Percentiles rank a stretch among this genome's conserved stretches.
These are phyloP conservation scores for Lomentospora prolificans DNA, from an alignment of 2,329 filamentous ascomycete genomes.

Conservation along the genomic window DNA sequence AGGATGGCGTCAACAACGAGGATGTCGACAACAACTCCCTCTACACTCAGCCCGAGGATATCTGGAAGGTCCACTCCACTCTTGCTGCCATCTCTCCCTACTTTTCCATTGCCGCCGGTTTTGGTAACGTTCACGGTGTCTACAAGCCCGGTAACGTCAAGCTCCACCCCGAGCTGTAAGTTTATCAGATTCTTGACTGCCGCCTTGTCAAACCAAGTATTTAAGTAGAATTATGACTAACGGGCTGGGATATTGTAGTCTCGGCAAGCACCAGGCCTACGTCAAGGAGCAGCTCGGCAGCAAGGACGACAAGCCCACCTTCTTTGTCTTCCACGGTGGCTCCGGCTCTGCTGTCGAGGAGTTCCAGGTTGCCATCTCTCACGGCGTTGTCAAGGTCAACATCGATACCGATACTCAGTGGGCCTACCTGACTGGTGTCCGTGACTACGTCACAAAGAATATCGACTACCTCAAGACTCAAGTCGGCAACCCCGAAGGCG, in stretches of 20 bases:
- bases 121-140: slow-evolving; percentile 85
- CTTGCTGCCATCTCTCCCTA: slow-evolving; percentile 81
- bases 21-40: slow-evolving; percentile 54
- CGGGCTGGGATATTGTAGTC: slow-evolving; percentile 19
- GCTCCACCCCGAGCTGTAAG: slow-evolving; percentile 76
- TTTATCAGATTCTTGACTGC: background rate
- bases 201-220: background rate
- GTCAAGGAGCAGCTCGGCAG: slow-evolving; percentile 70
- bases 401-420: slow-evolving; percentile 96
- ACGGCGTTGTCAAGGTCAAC: slow-evolving; percentile 99
- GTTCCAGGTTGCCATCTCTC: slow-evolving; percentile 77
- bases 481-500: slow-evolving; percentile 91
- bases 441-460: slow-evolving; percentile 89
- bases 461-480: slow-evolving; percentile 83
- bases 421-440: slow-evolving; percentile 85
- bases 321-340: slow-evolving; percentile 98
- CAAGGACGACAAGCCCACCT: slow-evolving; percentile 81
- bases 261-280: slow-evolving; percentile 91
- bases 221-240: background rate
- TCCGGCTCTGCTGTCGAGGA: slow-evolving; percentile 86
- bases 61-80: slow-evolving; percentile 81
- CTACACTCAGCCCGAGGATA: slow-evolving; percentile 95
- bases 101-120: slow-evolving; percentile 97
- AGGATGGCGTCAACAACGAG: slow-evolving; percentile 98
- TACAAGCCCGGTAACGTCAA: slow-evolving; percentile 65